A percentile compares a stretch with the other conserved stretches of the same genome.
phyloP scores from a whole-genome alignment of 1,139 yeast species.

The Entelexis paramagnoliae region DNA sequence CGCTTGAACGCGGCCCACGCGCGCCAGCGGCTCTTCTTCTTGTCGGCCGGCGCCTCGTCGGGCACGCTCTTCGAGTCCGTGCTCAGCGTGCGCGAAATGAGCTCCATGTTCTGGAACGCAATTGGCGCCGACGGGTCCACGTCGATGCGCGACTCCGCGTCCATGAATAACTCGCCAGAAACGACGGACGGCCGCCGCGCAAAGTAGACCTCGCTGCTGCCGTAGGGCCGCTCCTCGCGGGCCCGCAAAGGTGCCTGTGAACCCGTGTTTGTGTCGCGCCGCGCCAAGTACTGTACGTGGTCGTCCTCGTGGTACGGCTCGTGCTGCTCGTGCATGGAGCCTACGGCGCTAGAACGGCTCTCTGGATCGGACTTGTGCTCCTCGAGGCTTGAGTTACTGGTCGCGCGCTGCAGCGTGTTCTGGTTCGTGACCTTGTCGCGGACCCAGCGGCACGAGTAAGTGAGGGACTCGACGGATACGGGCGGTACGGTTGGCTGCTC shows the following conservation, averaged over 20 bases:
- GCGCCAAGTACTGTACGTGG: neutral
- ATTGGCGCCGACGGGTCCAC: conserved; percentile 11
- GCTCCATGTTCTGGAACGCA: conserved; percentile 14
- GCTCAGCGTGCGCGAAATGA: neutral
- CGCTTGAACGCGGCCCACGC: conserved; percentile 9
- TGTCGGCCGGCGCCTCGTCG: neutral
- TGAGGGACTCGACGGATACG: conserved; percentile 12
- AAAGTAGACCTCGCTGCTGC: conserved; percentile 16
- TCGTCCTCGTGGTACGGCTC: conserved; percentile 5
- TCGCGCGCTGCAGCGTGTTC: neutral
- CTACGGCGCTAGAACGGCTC: neutral
- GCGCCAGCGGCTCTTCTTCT: neutral
- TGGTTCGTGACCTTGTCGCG: neutral
- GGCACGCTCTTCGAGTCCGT: neutral
- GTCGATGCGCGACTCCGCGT: conserved; percentile 3
- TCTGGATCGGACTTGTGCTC: conserved; percentile 3
- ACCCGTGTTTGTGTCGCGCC: neutral
- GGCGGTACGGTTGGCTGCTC: conserved; percentile 24
- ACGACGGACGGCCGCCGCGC: conserved; percentile 5
- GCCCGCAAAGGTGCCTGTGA: conserved; percentile 1
- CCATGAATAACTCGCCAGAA: conserved; percentile 1
- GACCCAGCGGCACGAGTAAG: neutral
- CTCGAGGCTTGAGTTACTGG: neutral
- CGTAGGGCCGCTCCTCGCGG: conserved; percentile 13
- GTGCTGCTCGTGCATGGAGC: conserved; percentile 1